Evolutionary conservation across 2,329 filamentous ascomycete genomes (phyloP), one percentile per base, ranked within the genome.

Genomic region (Cladosporium phlei): DNA sequence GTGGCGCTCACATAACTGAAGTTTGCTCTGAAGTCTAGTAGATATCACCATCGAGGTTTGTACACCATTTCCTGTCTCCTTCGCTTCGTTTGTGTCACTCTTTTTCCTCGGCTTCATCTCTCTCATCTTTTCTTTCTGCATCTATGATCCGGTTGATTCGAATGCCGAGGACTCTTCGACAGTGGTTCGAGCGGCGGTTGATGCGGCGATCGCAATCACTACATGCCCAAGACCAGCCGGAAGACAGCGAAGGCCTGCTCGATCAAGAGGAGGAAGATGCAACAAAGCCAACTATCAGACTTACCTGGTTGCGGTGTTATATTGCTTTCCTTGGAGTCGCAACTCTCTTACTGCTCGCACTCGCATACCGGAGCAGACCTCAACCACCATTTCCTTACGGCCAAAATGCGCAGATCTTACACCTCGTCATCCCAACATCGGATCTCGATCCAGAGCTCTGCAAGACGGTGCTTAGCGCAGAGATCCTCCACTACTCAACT

Each of bases 401-500:
- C 17, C 24, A 22, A 3, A 45, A 37, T 12, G 33, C 25, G 9
- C 42, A 45, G 7, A 35, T 32, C 10, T 11, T 49, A 16, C 48
- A 47, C 21, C 16, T 51, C 5, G 29, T 46, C 14, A 37, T 45
- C 3, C 46, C 49, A 3, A 25, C 21, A 7, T 8, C 38, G 19
- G n/a, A 46, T 29, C 11, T 30, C 17, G 12, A 16, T 30, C 10
- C 24, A 10, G 37, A 46, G 8, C 34, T 45, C 14, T 51, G 49
- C 34, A 44, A 38, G 12, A 29, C 46, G n/a, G 16, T 46, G 3
- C 28, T 51, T 7, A 49, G 46, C 27, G 46, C 46, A n/a, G 38
- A 32, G 20, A 35, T 51, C 4, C 39, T 49, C 3, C 46, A 49
- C 10, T 53, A 53, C 25, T 47, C 51, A 6, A 44, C 47, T n/a